Evolutionary conservation across 2,329 filamentous ascomycete species (phyloP), one percentile per base, ranked within the genome.

Genomic region (Fusarium burgessii): DNA sequence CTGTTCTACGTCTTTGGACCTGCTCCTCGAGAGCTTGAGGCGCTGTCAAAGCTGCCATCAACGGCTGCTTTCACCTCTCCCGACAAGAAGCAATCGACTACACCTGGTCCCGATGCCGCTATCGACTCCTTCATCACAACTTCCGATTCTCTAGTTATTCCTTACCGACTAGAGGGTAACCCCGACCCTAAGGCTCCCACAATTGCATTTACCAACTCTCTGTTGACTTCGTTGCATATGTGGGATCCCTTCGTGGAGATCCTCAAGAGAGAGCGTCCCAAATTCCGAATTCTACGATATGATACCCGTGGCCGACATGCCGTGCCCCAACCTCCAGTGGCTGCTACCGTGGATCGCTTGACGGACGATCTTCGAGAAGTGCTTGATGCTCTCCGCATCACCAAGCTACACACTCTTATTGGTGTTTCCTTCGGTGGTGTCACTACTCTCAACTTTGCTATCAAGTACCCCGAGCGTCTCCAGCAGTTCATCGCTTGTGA

Each of bases 351-450:
- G 42, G 89, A 92, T 71, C 82, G 90, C 5, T 84, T 96, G 0
- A 88, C 92, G 6, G 85, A 87, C 11, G 94, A 97, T 76, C 83
- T 96, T 25, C 83, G 86, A 40, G 80, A 84, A 1, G 79, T 97
- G 1, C 87, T 97, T 6, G 85, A 90, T 57, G 89, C 91, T 1
- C 85, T 97, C 33, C 88, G 92, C 51, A 90, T 95, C 43, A 84
- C 87, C 13, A 87, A 88, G 74, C 88, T 92, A 0, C 88, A 91
- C 36, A 85, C 88, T 0, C 83, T 95, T 1, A 83, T 96, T 23
- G 94, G 94, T 23, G 93, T 97, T 6, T 93, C 90, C 38, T 89
- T 96, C 78, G 94, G 94, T 69, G 94, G 94, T 56, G 93, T 91
- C 4, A 96, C 93, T 2, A 86, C 91, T 2, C 86, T 96, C 52